phyloP scores from a whole-genome alignment of 305 asterid species.

The Lippia alba region DNA sequence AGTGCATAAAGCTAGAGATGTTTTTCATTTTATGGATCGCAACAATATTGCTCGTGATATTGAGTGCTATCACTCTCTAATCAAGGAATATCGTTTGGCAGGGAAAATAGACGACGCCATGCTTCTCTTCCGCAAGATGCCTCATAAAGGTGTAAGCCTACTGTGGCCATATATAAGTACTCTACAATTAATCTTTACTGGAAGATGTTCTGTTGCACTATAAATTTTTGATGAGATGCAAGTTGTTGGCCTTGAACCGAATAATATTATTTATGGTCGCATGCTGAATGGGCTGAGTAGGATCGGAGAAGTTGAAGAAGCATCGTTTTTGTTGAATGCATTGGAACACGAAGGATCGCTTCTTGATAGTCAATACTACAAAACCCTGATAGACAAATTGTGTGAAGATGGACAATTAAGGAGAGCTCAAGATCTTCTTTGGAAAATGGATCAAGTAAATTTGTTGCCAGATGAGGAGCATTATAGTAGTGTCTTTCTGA shows the following conservation, averaged over 20 bases:
- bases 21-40: slow-evolving; percentile 27
- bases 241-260: slow-evolving; percentile 14
- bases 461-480: slow-evolving; percentile 24
- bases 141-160: not conserved
- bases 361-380: slow-evolving; percentile 3
- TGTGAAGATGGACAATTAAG: slow-evolving; percentile 25
- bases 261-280: slow-evolving; percentile 2
- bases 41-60: slow-evolving; percentile 15
- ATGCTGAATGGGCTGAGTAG: slow-evolving; percentile 22
- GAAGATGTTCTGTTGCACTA: slow-evolving; percentile 26
- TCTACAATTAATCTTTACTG: slow-evolving; percentile 29
- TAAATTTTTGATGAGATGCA: slow-evolving; percentile 27
- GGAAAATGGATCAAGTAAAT: slow-evolving; percentile 33
- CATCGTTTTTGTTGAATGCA: not conserved
- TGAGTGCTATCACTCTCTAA: slow-evolving; percentile 28
- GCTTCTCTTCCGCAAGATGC: slow-evolving; percentile 30
- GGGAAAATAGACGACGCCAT: slow-evolving; percentile 30
- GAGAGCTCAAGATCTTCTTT: slow-evolving; percentile 29
- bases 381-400: slow-evolving; percentile 19
- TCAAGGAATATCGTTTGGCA: slow-evolving; percentile 39
- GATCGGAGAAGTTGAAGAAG: slow-evolving; percentile 18
- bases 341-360: slow-evolving; percentile 15
- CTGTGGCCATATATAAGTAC: slow-evolving; percentile 7
- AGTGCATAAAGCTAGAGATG: slow-evolving; percentile 26
- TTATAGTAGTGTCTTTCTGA: slow-evolving; percentile 17